phyloP scores from a whole-genome alignment of 176 grass and related monocot species.

The Typha latifolia region DNA sequence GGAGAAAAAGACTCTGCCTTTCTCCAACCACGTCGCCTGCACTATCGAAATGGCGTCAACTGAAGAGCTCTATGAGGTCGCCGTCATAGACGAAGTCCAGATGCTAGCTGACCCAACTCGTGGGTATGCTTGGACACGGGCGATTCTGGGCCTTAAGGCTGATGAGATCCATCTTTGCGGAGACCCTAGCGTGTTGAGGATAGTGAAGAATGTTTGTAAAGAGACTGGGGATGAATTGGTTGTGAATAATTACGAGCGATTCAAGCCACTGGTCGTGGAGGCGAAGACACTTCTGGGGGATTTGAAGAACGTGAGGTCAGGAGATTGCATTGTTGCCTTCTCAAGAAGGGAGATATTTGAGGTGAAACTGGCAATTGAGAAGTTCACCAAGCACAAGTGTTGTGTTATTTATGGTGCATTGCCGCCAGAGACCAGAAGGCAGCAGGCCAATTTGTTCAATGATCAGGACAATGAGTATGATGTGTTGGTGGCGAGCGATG shows the following conservation, averaged over 20 bases:
- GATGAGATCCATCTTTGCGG: conserved; percentile 96
- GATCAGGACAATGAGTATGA: conserved; percentile 85
- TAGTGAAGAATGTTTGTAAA: conserved; percentile 56
- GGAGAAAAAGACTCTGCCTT: conserved; percentile 72
- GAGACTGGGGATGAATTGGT: conserved; percentile 74
- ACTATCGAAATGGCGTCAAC: conserved; percentile 84
- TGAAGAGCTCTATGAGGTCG: conserved; percentile 73
- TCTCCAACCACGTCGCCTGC: conserved; percentile 66
- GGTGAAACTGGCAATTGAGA: conserved; percentile 89
- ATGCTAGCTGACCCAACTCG: conserved; percentile 74
- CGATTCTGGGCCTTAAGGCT: conserved; percentile 78
- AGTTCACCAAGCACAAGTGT: conserved; percentile 88
- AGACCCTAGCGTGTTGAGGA: conserved; percentile 75
- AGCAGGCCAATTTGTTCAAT: conserved; percentile 78
- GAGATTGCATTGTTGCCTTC: conserved; percentile 80
- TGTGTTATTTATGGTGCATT: conserved; percentile 89
- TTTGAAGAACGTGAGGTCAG: conserved; percentile 65
- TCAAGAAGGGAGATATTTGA: conserved; percentile 88
- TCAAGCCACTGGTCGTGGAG: conserved; percentile 90
- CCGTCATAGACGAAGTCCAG: conserved; percentile 90
- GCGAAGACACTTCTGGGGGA: conserved; percentile 67
- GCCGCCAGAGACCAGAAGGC: conserved; percentile 77
- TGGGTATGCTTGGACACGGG: conserved; percentile 82
- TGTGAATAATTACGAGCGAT: conserved; percentile 64
- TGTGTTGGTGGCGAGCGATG: conserved; percentile 85